Evolutionary conservation across 2,329 filamentous ascomycete species (phyloP).

Genomic region (Diaporthe vexans): DNA sequence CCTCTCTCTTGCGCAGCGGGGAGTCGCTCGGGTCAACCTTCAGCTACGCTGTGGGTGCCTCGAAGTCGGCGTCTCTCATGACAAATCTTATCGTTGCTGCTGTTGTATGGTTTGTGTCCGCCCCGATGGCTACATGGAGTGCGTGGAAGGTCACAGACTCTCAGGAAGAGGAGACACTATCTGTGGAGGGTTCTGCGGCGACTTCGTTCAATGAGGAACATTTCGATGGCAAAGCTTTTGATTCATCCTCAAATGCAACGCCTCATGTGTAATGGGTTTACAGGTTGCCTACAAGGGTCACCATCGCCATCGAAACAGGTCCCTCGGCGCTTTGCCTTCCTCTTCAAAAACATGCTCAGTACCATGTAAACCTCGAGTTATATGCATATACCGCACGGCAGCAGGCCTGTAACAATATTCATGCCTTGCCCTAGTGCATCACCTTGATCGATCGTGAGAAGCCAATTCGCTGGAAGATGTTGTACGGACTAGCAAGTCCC

Average conservation of each 20-base stretch:
- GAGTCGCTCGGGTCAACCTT: slow-evolving; percentile 19
- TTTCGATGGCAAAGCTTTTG: slow-evolving; percentile 12
- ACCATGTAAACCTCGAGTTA: no score
- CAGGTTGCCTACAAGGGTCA: no score
- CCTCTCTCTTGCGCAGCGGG: slow-evolving; percentile 18
- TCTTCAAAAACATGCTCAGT: no score
- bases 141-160: slow-evolving; percentile 23
- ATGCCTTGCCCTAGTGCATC: no score
- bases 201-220: slow-evolving; percentile 10
- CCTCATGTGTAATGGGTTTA: background rate
- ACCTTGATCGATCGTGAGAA: no score
- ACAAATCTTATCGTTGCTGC: slow-evolving; percentile 27
- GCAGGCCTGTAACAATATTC: no score
- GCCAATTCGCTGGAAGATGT: no score
- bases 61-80: slow-evolving; percentile 21
- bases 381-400: no score
- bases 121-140: slow-evolving; percentile 23
- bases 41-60: slow-evolving; percentile 21
- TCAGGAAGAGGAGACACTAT: slow-evolving; percentile 14
- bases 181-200: background rate
- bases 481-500: no score
- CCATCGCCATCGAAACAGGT: no score
- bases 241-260: background rate
- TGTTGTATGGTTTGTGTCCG: slow-evolving; percentile 12
- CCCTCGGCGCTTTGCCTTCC: no score